A percentile compares a stretch with the other conserved stretches of the same genome.
Evolutionary conservation across 2,329 filamentous ascomycete genomes (phyloP).

Genomic region (Claviceps sp.): DNA sequence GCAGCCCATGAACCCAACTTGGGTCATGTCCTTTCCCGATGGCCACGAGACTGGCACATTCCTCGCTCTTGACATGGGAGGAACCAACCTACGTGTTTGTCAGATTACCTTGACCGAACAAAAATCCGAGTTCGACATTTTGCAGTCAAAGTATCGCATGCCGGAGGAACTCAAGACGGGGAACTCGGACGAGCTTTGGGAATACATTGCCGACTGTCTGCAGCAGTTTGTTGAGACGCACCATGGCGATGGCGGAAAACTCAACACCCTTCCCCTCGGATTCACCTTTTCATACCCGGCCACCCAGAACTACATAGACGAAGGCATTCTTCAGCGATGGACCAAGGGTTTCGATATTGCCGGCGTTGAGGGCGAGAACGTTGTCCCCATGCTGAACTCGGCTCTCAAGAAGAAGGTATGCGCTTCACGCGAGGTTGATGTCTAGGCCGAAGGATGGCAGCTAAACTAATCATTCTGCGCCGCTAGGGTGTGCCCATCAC

Average conservation of each 20-base stretch:
- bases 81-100: conserved; percentile 89
- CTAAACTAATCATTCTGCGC: not conserved
- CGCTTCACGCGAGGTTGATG: not conserved
- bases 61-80: conserved; percentile 87
- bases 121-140: conserved; percentile 85
- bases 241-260: conserved; percentile 50
- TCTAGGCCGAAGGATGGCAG: not conserved
- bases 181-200: conserved; percentile 76
- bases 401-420: conserved; percentile 48
- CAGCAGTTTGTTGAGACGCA: conserved; percentile 83
- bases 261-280: conserved; percentile 62
- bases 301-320: conserved; percentile 84
- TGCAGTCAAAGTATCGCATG: conserved; percentile 92
- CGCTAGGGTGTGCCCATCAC: conserved; percentile 75
- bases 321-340: conserved; percentile 87
- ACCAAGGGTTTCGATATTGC: conserved; percentile 95
- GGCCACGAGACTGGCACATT: conserved; percentile 80
- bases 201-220: conserved; percentile 86
- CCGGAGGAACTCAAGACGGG: conserved; percentile 85
- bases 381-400: conserved; percentile 76
- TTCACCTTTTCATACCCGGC: conserved; percentile 97
- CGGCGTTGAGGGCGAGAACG: conserved; percentile 80
- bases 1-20: conserved; percentile 94
- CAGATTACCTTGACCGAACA: conserved; percentile 80
- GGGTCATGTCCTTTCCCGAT: conserved; percentile 83